Base-by-base conservation (phyloP, 2,329 filamentous ascomycete species). In the Colletotrichum incanum region DNA sequence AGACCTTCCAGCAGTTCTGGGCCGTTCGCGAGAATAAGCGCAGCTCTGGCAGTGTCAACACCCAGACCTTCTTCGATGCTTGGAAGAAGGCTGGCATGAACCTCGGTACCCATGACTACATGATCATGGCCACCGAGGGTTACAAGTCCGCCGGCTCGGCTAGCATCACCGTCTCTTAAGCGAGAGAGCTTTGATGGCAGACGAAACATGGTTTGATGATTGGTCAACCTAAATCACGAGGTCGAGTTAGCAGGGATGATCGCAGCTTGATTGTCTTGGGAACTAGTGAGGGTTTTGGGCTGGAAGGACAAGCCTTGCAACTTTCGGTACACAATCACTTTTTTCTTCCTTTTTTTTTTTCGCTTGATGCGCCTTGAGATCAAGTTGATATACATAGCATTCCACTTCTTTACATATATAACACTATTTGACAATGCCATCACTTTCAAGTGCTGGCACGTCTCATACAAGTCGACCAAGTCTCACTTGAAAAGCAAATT, bases 101-200 rank as follows among this genome's bases (percentile, higher is more conserved):
- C 39, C 76, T 90, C 14, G 88, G 88, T 4, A 81, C 84, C 75
- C 67, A 69, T 14, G 81, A 89, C 78, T 90, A 89, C 78, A 84
- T 86, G 82, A 88, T 90, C 72, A 79, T 89, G 28, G 87, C 87
- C 16, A 86, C 86, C 0, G 88, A 89, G 79, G 87, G 86, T 3
- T 88, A 88, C 78, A 79, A 82, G 73, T 87, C 86, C 79, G 83
- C 81, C 70, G 87, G 87, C 0, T 81, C 79, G 60, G 82, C 86
- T 52, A 79, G 76, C 60, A 87, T 89, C 71, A 69, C 70, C 14
- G 65, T 67, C 7, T 61, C 70, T 34, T 69, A 43, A 72, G 34
- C 5, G 34, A 49, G n/a, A 20, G 7, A 28, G 11, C 28, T n/a
- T 23, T 23, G 31, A 16, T n/a, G 8, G 9, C 18, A 37, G 11